Evolutionary conservation across 208 protist species (phyloP), one percentile per base, ranked within the genome.

Genomic region (Crithidia expoeki): DNA sequence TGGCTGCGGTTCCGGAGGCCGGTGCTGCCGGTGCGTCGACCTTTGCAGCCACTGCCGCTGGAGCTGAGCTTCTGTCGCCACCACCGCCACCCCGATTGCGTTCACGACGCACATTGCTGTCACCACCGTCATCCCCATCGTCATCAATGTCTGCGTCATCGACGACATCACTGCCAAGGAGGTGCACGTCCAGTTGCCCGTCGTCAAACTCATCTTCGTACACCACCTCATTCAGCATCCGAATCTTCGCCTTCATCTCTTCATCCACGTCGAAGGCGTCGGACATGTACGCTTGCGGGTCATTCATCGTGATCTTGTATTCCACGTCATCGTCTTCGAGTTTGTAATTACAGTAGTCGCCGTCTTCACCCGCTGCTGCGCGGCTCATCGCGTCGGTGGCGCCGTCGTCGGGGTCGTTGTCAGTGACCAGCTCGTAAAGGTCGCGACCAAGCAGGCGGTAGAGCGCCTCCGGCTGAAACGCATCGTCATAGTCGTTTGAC

Each of bases 131-230:
- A 25, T 36, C 40, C 9, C 33, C 62, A 47, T 49, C 65, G 63
- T 78, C 72, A 19, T 40, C 65, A 6, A 53, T 50, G 30, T n/a
- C 49, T 21, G 68, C 72, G 19, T 73, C 68, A 52, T 81, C 81
- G 25, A 68, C 73, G 49, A 86, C 68, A 34, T 77, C 76, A 6
- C 58, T 72, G 12, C 51, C 74, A 4, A 33, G 42, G 9, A 74
- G 44, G 25, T 76, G 76, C 40, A 75, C 77, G 10, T 89, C 88
- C n/a, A 81, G 58, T 61, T 84, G 79, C 1, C 79, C 83, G 61
- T 96, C 92, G 63, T 96, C 92, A 66, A 81, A 76, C 61, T 96
- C 92, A 58, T 96, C 92, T 59, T 96, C 92, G 77, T 96, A 96
- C 84, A 96, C 86, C 42, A 94, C 67, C 53, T 93, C 89, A 59